These are phyloP conservation scores for Pyrenopolyporus hunteri DNA, from an alignment of 495 filamentous ascomycete species.

Conservation along the genomic window DNA sequence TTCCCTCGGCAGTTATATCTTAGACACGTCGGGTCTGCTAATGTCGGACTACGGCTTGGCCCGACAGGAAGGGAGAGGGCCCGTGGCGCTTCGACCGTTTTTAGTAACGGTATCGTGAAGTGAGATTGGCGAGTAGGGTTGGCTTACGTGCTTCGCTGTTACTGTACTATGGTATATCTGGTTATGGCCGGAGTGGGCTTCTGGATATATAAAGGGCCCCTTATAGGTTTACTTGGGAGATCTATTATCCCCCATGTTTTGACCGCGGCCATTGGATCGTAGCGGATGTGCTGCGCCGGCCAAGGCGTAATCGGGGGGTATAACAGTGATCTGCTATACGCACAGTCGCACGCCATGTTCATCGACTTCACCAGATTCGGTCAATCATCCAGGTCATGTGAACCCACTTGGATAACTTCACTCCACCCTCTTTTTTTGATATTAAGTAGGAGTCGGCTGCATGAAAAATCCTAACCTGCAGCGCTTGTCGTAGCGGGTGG, in stretches of 20 bases:
- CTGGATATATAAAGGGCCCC: slow-evolving; percentile 22
- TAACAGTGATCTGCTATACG: slow-evolving; percentile 32
- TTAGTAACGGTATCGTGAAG: slow-evolving; percentile 6
- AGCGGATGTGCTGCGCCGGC: slow-evolving; percentile 5
- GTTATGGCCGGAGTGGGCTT: slow-evolving; percentile 16
- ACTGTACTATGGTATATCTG: slow-evolving; percentile 18
- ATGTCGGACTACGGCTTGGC: slow-evolving; percentile 3
- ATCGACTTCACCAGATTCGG: slow-evolving; percentile 12
- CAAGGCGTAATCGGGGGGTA: slow-evolving; percentile 30
- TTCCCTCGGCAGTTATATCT: not conserved
- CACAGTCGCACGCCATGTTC: slow-evolving; percentile 18
- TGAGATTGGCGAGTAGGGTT: slow-evolving; percentile 16
- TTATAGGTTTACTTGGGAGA: slow-evolving; percentile 22
- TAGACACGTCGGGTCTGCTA: not conserved
- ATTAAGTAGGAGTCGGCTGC: slow-evolving; percentile 4
- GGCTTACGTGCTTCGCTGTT: slow-evolving; percentile 10
- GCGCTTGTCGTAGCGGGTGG: not conserved
- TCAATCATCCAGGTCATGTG: slow-evolving; percentile 17
- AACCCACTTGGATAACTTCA: slow-evolving; percentile 23
- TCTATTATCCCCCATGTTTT: slow-evolving; percentile 26
- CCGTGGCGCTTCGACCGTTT: slow-evolving; percentile 13
- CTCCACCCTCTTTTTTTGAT: slow-evolving; percentile 25
- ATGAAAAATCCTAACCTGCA: not conserved
- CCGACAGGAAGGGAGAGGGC: not conserved
- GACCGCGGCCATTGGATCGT: slow-evolving; percentile 12